These are phyloP conservation scores for Corynespora cassiicola DNA, from an alignment of 2,329 filamentous ascomycete genomes.

Conservation along the genomic window DNA sequence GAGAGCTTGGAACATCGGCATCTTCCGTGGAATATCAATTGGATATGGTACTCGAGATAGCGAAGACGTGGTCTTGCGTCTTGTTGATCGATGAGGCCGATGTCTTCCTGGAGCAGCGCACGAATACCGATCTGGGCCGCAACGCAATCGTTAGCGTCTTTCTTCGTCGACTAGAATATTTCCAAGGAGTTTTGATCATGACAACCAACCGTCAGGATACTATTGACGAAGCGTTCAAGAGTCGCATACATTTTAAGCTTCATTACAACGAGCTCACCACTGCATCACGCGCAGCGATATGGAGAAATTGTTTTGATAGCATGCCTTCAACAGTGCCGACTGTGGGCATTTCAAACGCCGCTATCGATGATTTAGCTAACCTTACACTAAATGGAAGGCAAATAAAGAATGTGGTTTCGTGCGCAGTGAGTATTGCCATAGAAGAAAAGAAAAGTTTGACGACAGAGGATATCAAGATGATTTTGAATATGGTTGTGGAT, in stretches of 20 bases:
- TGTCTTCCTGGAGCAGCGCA: conserved; percentile 59
- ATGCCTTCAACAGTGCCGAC: conserved; percentile 6
- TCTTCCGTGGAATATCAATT: conserved; percentile 71
- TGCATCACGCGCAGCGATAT: conserved; percentile 47
- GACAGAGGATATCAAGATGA: conserved; percentile 8
- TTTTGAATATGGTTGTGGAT: conserved; percentile 14
- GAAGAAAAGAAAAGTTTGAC: conserved; percentile 14
- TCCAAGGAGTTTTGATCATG: conserved; percentile 85
- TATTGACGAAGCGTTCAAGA: conserved; percentile 55
- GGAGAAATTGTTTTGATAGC: conserved; percentile 39
- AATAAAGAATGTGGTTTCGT: conserved; percentile 50
- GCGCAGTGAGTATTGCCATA: conserved; percentile 12
- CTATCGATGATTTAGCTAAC: conserved; percentile 36
- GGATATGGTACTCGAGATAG: conserved; percentile 82
- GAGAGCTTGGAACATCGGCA: conserved; percentile 70
- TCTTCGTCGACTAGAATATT: conserved; percentile 83
- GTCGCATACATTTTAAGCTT: conserved; percentile 52
- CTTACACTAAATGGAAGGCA: conserved; percentile 48
- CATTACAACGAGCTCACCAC: conserved; percentile 50
- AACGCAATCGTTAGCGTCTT: conserved; percentile 88
- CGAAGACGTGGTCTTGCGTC: conserved; percentile 66
- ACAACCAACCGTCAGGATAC: conserved; percentile 74
- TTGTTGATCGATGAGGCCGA: conserved; percentile 78
- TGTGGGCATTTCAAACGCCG: conserved; percentile 31
- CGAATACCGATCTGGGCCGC: conserved; percentile 79